Conservation (phyloP, 768 basidiomycete genomes). For the Paxillus ammoniavirescens region DNA sequence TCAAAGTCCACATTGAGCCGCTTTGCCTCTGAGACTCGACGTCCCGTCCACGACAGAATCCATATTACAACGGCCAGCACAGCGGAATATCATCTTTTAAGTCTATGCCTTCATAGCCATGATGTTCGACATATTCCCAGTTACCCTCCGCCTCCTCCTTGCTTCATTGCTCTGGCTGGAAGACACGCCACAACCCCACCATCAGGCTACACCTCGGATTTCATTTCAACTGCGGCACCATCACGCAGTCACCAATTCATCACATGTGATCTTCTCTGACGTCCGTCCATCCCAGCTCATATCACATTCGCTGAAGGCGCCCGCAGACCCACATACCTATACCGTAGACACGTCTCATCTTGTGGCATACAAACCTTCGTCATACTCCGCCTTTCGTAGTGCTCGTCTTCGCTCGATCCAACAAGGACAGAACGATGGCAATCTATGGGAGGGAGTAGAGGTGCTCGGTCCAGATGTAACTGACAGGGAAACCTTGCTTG, state of each 20-base stretch:
- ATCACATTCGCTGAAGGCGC: slow-evolving; percentile 21
- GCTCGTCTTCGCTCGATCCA: slow-evolving; percentile 39
- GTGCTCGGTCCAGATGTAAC: slow-evolving; percentile 69
- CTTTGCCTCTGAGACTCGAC: no score
- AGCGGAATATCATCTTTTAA: background rate
- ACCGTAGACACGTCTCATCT: slow-evolving; percentile 40
- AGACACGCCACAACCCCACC: slow-evolving; percentile 10
- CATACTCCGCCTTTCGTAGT: slow-evolving; percentile 31
- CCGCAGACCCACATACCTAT: slow-evolving; percentile 35
- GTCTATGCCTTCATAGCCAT: slow-evolving; percentile 1
- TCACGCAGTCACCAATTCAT: slow-evolving; percentile 54
- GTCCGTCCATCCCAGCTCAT: slow-evolving; percentile 34
- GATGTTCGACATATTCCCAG: slow-evolving; percentile 34
- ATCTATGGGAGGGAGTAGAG: slow-evolving; percentile 66
- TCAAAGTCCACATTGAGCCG: background rate
- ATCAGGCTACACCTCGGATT: slow-evolving; percentile 37
- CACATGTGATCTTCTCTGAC: slow-evolving; percentile 60
- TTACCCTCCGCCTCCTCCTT: slow-evolving; percentile 41
- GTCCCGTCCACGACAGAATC: no score
- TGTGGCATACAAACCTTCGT: slow-evolving; percentile 47
- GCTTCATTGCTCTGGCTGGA: slow-evolving; percentile 40
- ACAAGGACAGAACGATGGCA: slow-evolving; percentile 35
- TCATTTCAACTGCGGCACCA: slow-evolving; percentile 66
- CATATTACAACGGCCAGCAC: background rate
- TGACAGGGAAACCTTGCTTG: slow-evolving; percentile 67